Base-by-base conservation (phyloP, 1,139 yeast species). In the Nakaseomyces kungkrabaensis region DNA sequence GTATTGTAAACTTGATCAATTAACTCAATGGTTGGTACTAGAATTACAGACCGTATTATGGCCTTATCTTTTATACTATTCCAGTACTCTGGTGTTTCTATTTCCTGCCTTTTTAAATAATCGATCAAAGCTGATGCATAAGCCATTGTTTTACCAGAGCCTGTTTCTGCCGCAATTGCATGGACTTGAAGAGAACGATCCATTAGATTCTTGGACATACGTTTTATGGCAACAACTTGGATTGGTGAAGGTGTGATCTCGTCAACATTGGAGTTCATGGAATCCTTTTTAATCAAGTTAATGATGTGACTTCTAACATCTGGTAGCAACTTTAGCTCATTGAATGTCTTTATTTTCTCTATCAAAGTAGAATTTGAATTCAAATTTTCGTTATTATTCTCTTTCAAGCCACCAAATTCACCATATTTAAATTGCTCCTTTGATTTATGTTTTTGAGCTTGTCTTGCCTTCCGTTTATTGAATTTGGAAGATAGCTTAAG, bases 71-170 rank as follows among this genome's bases (percentile, higher is more conserved):
- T 52, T 51, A 60, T 55, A 51, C 48, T 49, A 58, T 67, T 67
- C 71, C 74, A 73, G 13, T 59, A 58, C 46, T 68, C 65, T 0
- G 57, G 59, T 2, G 54, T 53, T 41, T 69, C 71, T 5, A 55
- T 54, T 51, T 77, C 78, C 51, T 78, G 80, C 54, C 83, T 81
- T 57, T 76, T 79, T 59, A 87, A 70, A 56, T 78, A 79, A 49
- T 88, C 84, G 48, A 90, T 59, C 38, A 90, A 57, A 0, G 96
- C 89, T 0, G 86, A 79, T 53, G 90, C 66, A 62, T 90, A 92
- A 0, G 97, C 89, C 81, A 96, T 80, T 0, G 98, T 92, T 65
- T 92, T 92, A 7, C 98, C 97, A 0, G 95, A 84, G 0, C 97
- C 98, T 0, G 98, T 92, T 64, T 92, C 97, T 2, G 97, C 96